Evolutionary conservation across 139 green algal genomes (phyloP), one percentile per base, ranked within the genome.

Genomic region (Picochlorum sp.): DNA sequence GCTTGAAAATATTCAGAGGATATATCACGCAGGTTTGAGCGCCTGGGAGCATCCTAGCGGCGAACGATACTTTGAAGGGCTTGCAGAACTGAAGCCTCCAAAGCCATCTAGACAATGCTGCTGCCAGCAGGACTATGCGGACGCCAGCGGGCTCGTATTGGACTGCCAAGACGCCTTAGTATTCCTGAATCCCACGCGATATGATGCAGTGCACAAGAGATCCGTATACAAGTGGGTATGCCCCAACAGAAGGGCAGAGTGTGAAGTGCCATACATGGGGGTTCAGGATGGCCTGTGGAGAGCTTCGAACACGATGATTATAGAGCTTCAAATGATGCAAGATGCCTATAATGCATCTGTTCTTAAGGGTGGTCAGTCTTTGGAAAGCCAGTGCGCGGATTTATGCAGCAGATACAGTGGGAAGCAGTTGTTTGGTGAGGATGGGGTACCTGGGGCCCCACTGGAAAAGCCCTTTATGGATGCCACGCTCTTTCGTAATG

Each of bases 301-400:
- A 15, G 46, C 46, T n/a, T 52, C 46, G 15, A n/a, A 18, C 16
- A 52, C 46, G 46, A 52, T 52, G 16, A 52, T 52, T 52, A n/a
- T 52, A 52, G 46, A 52, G 46, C 46, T 52, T n/a, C 46, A 52
- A 52, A 52, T 52, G 46, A 52, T 52, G 18, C 46, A 52, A 18
- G 46, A 52, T n/a, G 46, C 46, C 16, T 52, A 52, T n/a, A 23
- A 52, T 52, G 15, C 46, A 23, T 18, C 46, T 52, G 15, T 52
- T 4, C 46, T 52, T 23, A 18, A 20, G 18, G 46, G 46, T 23
- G 46, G 46, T 23, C 46, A 52, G 18, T 18, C 46, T 18, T 20
- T 52, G 46, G 46, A 52, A 20, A 52, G 18, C 18, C 46, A 52
- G 46, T 52, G 46, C 46, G 46, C 15, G 18, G 46, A 52, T 23